Evolutionary conservation across 2,329 filamentous ascomycete genomes (phyloP), one percentile per base, ranked within the genome.

Genomic region (Fusarium nurragi): DNA sequence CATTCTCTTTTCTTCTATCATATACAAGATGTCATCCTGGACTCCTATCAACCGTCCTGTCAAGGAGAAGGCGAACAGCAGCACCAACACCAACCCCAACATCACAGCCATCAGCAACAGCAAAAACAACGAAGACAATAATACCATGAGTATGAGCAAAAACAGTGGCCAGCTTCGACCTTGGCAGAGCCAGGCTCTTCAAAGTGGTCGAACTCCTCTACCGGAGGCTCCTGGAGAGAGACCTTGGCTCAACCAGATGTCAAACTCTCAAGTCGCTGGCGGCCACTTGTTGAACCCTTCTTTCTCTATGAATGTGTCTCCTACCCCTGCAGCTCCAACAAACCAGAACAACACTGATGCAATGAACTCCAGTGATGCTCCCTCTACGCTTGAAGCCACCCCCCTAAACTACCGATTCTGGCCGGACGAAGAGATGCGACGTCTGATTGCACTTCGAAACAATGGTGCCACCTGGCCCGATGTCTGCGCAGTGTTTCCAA

Each of bases 341-440:
- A n/a, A n/a, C n/a, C n/a, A n/a, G n/a, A n/a, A n/a, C n/a, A n/a
- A n/a, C n/a, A n/a, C 12, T 14, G n/a, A 2, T n/a, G 5, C n/a
- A 18, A 10, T 16, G 12, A 2, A 7, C 1, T 3, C 10, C 13
- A 8, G 18, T 1, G 5, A 25, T 3, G 22, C 16, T 6, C 18
- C 14, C 3, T 5, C 32, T 13, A 13, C n/a, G 4, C 9, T 12
- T 6, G 22, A 18, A 7, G 48, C 13, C 16, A n/a, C n/a, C 3
- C 12, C 39, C 5, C 36, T 32, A 4, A 30, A 16, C 19, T 44
- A 45, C 5, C 56, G 43, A n/a, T 61, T 32, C 21, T 61, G 58
- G 58, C 11, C 58, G 0, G 56, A 55, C 16, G n/a, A 37, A 4
- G 58, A 61, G 2, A 61, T 61, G 37, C 53, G 48, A 22, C 49